Conservation (phyloP, 805 yeast species). For the Torulaspora delbrueckii region DNA sequence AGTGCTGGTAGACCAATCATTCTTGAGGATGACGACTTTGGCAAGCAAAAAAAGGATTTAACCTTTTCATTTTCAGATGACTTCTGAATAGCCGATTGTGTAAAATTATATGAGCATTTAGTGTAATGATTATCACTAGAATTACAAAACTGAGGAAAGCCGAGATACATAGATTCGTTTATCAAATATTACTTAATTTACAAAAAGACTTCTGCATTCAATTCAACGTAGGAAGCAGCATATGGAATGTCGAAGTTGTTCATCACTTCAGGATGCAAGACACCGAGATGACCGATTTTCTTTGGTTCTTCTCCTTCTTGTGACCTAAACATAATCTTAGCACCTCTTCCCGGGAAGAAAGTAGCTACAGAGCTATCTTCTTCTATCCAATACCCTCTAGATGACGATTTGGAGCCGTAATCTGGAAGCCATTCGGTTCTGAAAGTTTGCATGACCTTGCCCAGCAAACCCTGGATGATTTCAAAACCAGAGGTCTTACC, state of each 20-base stretch:
- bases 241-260: conserved; percentile 82
- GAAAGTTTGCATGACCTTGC: conserved; percentile 92
- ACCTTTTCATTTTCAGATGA: conserved; percentile 33
- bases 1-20: conserved; percentile 30
- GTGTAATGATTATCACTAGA: not conserved
- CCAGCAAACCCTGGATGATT: conserved; percentile 87
- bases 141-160: not conserved
- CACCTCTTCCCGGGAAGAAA: conserved; percentile 97
- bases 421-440: conserved; percentile 78
- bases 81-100: conserved; percentile 10
- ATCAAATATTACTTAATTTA: conserved; percentile 30
- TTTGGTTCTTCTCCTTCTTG: conserved; percentile 52
- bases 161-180: conserved; percentile 3
- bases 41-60: conserved; percentile 15
- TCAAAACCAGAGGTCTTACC: conserved; percentile 97
- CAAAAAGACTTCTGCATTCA: conserved; percentile 83
- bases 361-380: conserved; percentile 62
- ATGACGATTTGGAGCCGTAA: conserved; percentile 40
- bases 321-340: conserved; percentile 71
- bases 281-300: conserved; percentile 83
- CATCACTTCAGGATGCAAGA: conserved; percentile 91
- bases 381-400: conserved; percentile 85
- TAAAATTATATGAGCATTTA: not conserved
- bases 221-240: conserved; percentile 88
- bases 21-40: conserved; percentile 31